Evolutionary conservation across 306 rosid species (phyloP).

Genomic region (Benincasa hispida): DNA sequence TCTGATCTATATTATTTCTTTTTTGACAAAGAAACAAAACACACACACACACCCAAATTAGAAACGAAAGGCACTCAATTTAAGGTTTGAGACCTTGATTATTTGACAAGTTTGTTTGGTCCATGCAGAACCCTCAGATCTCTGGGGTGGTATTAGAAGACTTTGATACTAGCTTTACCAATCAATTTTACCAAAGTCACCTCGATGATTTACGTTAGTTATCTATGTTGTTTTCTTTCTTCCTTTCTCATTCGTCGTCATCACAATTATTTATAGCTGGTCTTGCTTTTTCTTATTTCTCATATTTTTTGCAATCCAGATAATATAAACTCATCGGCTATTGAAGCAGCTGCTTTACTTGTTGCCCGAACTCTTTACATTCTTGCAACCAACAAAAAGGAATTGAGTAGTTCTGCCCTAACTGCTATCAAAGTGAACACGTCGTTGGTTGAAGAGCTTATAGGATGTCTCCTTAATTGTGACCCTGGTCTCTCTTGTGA

Average conservation of each 20-base stretch:
- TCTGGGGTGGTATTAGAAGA: slow-evolving; percentile 76
- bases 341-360: slow-evolving; percentile 81
- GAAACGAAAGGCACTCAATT: neutral
- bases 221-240: neutral
- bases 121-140: slow-evolving; percentile 34
- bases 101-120: neutral
- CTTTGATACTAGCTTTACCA: slow-evolving; percentile 61
- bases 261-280: neutral
- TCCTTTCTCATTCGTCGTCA: neutral
- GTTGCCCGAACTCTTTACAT: slow-evolving; percentile 71
- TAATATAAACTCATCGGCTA: slow-evolving; percentile 73
- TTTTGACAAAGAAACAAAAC: too few species aligned
- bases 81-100: neutral
- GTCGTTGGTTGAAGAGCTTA: slow-evolving; percentile 70
- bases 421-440: slow-evolving; percentile 53
- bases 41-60: neutral
- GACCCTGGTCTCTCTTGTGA: slow-evolving; percentile 89
- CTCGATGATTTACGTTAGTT: slow-evolving; percentile 73
- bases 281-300: slow-evolving; percentile 7
- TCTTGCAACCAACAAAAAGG: slow-evolving; percentile 45
- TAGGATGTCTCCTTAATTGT: slow-evolving; percentile 61
- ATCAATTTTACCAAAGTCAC: slow-evolving; percentile 77
- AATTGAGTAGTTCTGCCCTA: slow-evolving; percentile 37
- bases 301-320: slow-evolving; percentile 37
- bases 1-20: neutral